A percentile compares a stretch with the other conserved stretches of the same genome.
Conservation (phyloP, 768 basidiomycete species). For the Mycena sanguinolenta region DNA sequence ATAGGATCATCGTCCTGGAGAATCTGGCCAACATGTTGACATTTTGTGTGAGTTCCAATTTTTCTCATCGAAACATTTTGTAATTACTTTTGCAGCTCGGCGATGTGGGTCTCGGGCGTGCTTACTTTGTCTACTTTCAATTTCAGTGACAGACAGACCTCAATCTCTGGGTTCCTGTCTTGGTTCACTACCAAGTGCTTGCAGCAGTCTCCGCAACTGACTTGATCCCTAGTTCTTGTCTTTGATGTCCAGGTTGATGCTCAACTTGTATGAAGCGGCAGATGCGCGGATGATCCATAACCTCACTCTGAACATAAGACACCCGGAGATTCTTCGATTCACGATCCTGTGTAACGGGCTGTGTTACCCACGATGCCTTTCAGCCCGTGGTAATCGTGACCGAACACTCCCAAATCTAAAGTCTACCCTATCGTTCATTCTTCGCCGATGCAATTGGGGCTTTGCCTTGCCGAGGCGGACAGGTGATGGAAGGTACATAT, state of each 20-base stretch:
- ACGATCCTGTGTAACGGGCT: too few relatives aligned
- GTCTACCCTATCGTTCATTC: too few relatives aligned
- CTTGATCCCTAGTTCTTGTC: neutral
- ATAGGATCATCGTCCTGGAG: neutral
- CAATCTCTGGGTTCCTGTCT: neutral
- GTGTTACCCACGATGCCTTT: too few relatives aligned
- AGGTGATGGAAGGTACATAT: too few relatives aligned
- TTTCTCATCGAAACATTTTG: neutral
- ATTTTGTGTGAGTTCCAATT: neutral
- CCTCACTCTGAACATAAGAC: neutral
- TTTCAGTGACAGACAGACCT: neutral
- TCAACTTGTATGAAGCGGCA: neutral
- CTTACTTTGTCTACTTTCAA: neutral
- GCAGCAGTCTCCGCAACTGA: neutral
- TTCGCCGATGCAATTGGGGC: too few relatives aligned
- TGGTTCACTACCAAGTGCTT: neutral
- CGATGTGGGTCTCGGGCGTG: neutral
- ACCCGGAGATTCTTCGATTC: constrained; percentile 4
- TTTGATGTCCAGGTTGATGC: neutral
- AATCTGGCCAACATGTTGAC: neutral
- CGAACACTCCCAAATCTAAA: too few relatives aligned
- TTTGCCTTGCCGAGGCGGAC: too few relatives aligned
- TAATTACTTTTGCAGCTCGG: neutral
- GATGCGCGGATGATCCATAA: neutral
- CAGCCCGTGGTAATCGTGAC: too few relatives aligned